Evolutionary conservation across 1,284 basidiomycete species (phyloP).

Genomic region (Ustilago trichophora): DNA sequence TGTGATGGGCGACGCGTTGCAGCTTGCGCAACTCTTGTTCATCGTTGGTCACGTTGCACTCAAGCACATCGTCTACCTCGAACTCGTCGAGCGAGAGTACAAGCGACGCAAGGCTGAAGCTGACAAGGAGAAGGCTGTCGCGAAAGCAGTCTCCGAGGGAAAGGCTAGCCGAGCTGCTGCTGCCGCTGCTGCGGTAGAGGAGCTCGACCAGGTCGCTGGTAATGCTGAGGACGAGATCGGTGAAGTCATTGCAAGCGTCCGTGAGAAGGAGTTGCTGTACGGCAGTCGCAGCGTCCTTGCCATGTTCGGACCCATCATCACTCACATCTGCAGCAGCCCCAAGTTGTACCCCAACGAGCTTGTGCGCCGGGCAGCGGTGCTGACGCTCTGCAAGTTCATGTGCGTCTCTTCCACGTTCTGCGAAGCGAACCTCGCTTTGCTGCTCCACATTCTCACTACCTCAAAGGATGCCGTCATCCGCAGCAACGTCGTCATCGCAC

Average conservation of each 20-base stretch:
- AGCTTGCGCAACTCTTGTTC: slow-evolving; percentile 89
- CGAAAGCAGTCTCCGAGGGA: slow-evolving; percentile 51
- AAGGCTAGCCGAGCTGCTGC: slow-evolving; percentile 52
- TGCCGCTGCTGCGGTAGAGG: slow-evolving; percentile 70
- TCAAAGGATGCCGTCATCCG: slow-evolving; percentile 88
- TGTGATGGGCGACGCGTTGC: slow-evolving; percentile 72
- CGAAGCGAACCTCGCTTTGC: slow-evolving; percentile 83
- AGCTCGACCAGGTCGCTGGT: slow-evolving; percentile 94
- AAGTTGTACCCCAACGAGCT: slow-evolving; percentile 76
- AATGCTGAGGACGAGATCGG: slow-evolving; percentile 99
- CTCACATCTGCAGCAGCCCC: slow-evolving; percentile 82
- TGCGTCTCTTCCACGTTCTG: slow-evolving; percentile 95
- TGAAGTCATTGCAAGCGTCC: slow-evolving; percentile 82
- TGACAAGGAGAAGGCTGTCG: slow-evolving; percentile 69
- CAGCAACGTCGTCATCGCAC: slow-evolving; percentile 94
- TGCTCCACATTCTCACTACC: slow-evolving; percentile 92
- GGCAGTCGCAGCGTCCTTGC: slow-evolving; percentile 84
- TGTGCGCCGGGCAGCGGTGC: slow-evolving; percentile 83
- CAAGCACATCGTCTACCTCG: slow-evolving; percentile 96
- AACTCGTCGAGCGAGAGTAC: slow-evolving; percentile 95
- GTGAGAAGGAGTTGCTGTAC: slow-evolving; percentile 88
- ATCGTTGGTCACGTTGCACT: slow-evolving; percentile 95
- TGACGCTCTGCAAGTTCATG: slow-evolving; percentile 94
- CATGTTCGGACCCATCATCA: slow-evolving; percentile 86
- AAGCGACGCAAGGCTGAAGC: slow-evolving; percentile 94